Percentiles rank a stretch among this genome's conserved stretches.
Evolutionary conservation across 2,329 filamentous ascomycete genomes (phyloP).

Genomic region (Pyrenochaeta sp.): DNA sequence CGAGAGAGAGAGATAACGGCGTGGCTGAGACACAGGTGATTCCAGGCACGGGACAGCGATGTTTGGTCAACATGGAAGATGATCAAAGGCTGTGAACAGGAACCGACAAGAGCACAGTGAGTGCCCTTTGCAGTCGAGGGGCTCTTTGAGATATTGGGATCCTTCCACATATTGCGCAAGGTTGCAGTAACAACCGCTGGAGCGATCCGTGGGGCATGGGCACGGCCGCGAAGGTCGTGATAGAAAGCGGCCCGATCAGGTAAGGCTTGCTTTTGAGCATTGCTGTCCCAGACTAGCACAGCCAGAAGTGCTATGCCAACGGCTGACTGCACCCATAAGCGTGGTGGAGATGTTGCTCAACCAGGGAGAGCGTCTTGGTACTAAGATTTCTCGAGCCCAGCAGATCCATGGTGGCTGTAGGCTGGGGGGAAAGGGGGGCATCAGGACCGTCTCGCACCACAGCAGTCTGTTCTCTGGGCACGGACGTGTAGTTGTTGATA

Average conservation of each 20-base stretch:
- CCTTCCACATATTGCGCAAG: not conserved
- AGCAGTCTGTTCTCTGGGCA: not conserved
- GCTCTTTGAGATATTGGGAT: not conserved
- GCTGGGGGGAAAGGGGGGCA: not conserved
- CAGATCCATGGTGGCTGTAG: not conserved
- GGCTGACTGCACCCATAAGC: constrained; percentile 12
- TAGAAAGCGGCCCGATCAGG: not conserved
- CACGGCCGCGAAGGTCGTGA: not conserved
- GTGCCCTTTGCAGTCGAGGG: not conserved
- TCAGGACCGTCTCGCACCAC: not conserved
- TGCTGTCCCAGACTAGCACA: not conserved
- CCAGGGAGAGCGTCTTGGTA: not conserved
- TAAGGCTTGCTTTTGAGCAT: not conserved
- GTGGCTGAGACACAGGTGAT: constrained; percentile 28
- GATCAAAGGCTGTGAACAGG: not conserved
- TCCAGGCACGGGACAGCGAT: constrained; percentile 11
- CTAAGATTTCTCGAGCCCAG: too few species aligned
- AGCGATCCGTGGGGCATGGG: not conserved
- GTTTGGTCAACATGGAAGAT: not conserved
- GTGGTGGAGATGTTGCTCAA: not conserved
- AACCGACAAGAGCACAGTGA: not conserved
- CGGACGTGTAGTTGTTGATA: not conserved
- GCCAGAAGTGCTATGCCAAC: not conserved
- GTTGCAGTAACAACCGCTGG: not conserved
- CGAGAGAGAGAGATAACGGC: constrained; percentile 23